Conservation (phyloP, 169 alveolate species). For the Eimeria necatrix region DNA sequence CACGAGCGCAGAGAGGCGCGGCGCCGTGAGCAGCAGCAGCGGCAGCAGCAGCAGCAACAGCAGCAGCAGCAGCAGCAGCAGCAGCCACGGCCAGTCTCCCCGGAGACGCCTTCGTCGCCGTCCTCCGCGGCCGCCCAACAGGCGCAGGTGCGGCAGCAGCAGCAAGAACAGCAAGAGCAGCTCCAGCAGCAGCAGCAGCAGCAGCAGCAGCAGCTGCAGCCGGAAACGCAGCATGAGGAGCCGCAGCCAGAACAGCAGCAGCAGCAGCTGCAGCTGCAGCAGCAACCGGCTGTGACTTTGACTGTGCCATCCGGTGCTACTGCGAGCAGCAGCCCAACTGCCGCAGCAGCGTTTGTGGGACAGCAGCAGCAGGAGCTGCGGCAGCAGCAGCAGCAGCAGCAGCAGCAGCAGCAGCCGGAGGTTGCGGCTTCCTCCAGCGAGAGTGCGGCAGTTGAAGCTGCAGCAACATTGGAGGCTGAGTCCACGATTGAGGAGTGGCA, state of each 20-base stretch:
- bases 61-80: constrained; percentile 46
- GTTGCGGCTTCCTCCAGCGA: not conserved
- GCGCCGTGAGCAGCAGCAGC: constrained; percentile 56
- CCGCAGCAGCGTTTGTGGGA: not conserved
- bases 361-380: not conserved
- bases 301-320: not conserved
- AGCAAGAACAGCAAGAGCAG: not conserved
- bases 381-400: not conserved
- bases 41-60: constrained; percentile 55
- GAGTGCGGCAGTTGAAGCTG: not conserved
- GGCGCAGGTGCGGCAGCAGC: constrained; percentile 9
- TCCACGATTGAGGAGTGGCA: not conserved
- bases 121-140: not conserved
- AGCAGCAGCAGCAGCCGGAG: not conserved
- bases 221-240: no score
- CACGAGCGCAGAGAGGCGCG: constrained; percentile 38
- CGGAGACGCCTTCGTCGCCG: not conserved
- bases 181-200: constrained; percentile 55
- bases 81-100: not conserved
- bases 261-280: no score
- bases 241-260: no score
- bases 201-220: no score
- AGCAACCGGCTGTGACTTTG: not conserved
- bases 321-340: not conserved
- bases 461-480: not conserved